Evolutionary conservation across 2,329 filamentous ascomycete species (phyloP).

Genomic region (Diaporthe ampelina): DNA sequence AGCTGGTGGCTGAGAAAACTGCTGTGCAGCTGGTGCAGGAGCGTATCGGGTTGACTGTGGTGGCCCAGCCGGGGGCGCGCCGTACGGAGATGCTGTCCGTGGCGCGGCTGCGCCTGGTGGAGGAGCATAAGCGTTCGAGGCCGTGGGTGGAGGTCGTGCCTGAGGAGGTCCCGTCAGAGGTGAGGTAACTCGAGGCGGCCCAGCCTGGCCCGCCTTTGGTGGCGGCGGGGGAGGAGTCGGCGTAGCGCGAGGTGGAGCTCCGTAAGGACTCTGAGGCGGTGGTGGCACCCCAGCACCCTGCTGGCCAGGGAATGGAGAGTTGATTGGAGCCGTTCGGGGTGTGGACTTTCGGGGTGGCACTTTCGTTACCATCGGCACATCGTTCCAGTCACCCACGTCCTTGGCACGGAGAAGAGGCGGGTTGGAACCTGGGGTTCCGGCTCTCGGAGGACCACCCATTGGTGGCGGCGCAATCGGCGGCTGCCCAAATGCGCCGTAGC

Average conservation of each 20-base stretch:
- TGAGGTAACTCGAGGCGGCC: constrained; percentile 79
- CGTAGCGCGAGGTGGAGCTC: constrained; percentile 66
- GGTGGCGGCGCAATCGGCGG: constrained; percentile 46
- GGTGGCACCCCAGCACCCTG: constrained; percentile 62
- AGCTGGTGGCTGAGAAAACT: constrained; percentile 60
- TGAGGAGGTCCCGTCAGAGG: constrained; percentile 73
- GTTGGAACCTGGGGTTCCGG: constrained; percentile 71
- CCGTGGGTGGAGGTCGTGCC: constrained; percentile 67
- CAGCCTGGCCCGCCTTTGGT: constrained; percentile 77
- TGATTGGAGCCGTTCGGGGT: constrained; percentile 77
- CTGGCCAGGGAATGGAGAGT: constrained; percentile 82
- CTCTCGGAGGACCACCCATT: constrained; percentile 46
- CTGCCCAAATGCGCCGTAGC: constrained; percentile 53
- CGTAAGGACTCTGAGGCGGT: constrained; percentile 70
- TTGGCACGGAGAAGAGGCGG: constrained; percentile 78
- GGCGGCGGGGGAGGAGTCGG: constrained; percentile 84
- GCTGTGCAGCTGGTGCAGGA: constrained; percentile 72
- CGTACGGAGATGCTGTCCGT: constrained; percentile 88
- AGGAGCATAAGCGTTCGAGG: constrained; percentile 76
- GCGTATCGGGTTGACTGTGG: constrained; percentile 84
- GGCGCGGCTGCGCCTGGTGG: constrained; percentile 67
- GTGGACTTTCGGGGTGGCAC: constrained; percentile 81
- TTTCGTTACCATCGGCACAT: constrained; percentile 89
- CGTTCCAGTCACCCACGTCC: constrained; percentile 90
- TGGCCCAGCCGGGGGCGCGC: constrained; percentile 78